These are phyloP conservation scores for Dioscorea alata DNA, from an alignment of 106 monocot species.

Conservation along the genomic window DNA sequence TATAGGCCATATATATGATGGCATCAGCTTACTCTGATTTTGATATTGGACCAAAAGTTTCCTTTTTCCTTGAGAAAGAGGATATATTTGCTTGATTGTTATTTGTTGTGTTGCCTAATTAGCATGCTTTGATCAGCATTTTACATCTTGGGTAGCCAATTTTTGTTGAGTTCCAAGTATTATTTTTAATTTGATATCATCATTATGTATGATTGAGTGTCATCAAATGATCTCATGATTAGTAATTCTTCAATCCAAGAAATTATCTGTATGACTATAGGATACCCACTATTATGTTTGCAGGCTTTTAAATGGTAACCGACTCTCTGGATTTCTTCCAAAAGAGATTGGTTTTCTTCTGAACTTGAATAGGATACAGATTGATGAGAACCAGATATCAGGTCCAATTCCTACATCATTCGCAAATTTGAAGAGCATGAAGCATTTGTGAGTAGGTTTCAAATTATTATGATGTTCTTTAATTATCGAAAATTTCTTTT, in stretches of 20 bases:
- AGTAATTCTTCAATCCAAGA: not conserved
- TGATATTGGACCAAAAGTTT: no score
- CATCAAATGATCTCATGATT: not conserved
- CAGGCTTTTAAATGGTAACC: constrained; percentile 88
- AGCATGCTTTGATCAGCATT: no score
- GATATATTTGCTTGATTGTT: no score
- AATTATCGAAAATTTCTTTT: constrained; percentile 1
- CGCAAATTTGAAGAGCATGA: constrained; percentile 52
- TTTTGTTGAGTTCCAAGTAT: not conserved
- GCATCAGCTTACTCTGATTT: no score
- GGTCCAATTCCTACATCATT: constrained; percentile 86
- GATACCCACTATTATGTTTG: constrained; percentile 10
- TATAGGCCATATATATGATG: no score
- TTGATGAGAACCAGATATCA: constrained; percentile 81
- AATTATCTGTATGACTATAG: not conserved
- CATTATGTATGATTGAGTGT: not conserved
- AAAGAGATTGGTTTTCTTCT: constrained; percentile 77
- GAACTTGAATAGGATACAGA: constrained; percentile 74
- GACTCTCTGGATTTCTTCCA: constrained; percentile 72
- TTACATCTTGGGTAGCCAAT: no score
- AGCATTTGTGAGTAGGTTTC: constrained; percentile 71
- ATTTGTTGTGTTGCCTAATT: no score
- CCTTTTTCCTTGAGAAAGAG: no score
- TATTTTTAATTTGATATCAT: not conserved
- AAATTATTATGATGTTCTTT: constrained; percentile 6